Base-by-base conservation (phyloP, 805 yeast genomes). In the Wickerhamomyces ciferrii region DNA sequence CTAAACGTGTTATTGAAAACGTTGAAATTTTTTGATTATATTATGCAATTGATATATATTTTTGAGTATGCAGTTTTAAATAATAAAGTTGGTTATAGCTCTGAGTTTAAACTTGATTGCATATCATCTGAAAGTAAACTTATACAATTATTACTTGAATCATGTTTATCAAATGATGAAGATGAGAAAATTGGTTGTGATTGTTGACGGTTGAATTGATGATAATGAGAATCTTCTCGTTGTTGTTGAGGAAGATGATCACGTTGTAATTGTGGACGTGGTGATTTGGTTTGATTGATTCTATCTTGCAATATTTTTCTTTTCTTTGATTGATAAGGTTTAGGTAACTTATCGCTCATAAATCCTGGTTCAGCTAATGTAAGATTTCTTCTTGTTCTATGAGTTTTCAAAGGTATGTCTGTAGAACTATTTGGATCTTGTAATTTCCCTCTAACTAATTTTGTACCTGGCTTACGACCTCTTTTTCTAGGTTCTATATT, bases 1-100 rank as follows among this genome's bases (percentile, higher is more conserved):
- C 44, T 11, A 21, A 47, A 11, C 52, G 63, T 49, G 42, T 37
- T 4, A 43, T 59, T 20, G 20, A 44, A 23, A 43, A 35, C 18
- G 15, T 31, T 17, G 20, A n/a, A 3, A 19, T 34, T 13, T 25
- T 41, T 35, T 39, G 27, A 43, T n/a, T 10, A 38, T 5, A n/a
- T 15, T 8, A 9, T n/a, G n/a, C n/a, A n/a, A n/a, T n/a, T n/a
- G n/a, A n/a, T n/a, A n/a, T n/a, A n/a, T n/a, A n/a, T n/a, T n/a
- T n/a, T n/a, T n/a, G n/a, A n/a, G n/a, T n/a, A n/a, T n/a, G n/a
- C n/a, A n/a, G n/a, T n/a, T n/a, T n/a, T n/a, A n/a, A n/a, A n/a
- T n/a, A n/a, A n/a, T n/a, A n/a, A n/a, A n/a, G n/a, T n/a, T n/a
- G n/a, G n/a, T n/a, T 34, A 42, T 21, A 39, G 29, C 9, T 41